A percentile compares a stretch with the other conserved stretches of the same genome.
Evolutionary conservation across 2,329 filamentous ascomycete species (phyloP).

Genomic region (Bertia moriformis): DNA sequence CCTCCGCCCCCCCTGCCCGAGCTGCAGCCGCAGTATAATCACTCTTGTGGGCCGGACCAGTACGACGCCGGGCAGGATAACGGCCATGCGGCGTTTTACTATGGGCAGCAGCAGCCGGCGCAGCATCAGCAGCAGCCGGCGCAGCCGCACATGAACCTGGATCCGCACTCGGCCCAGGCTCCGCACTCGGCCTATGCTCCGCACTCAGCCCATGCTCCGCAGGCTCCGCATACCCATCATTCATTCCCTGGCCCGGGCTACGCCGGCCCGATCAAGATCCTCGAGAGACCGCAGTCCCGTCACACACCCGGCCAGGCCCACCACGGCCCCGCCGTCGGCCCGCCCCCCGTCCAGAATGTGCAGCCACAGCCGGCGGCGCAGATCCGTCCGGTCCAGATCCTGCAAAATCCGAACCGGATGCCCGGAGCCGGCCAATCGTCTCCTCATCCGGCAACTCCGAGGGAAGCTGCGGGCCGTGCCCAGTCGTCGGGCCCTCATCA

Average conservation of each 20-base stretch:
- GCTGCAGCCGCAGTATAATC: background rate
- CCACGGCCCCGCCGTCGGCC: constrained; percentile 18
- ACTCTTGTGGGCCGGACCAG: too few relatives aligned
- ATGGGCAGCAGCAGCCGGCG: constrained; percentile 9
- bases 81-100: background rate
- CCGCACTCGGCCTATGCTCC: too few relatives aligned
- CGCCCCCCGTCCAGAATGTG: constrained; percentile 11
- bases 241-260: constrained; percentile 19
- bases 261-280: constrained; percentile 35
- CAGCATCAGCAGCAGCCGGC: constrained; percentile 13
- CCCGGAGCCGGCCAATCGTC: constrained; percentile 17
- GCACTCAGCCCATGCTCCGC: too few relatives aligned
- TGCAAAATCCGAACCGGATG: constrained; percentile 64
- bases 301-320: constrained; percentile 18
- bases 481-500: constrained; percentile 45
- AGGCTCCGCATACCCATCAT: too few relatives aligned
- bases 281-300: constrained; percentile 35
- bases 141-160: too few relatives aligned
- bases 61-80: constrained; percentile 1
- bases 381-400: constrained; percentile 55
- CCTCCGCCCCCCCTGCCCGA: background rate
- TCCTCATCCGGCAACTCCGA: too few relatives aligned
- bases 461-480: constrained; percentile 23
- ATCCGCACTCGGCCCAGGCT: too few relatives aligned
- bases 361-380: constrained; percentile 12